Base-by-base conservation (phyloP, 2,329 filamentous ascomycete species). In the Exophiala mesophila region DNA sequence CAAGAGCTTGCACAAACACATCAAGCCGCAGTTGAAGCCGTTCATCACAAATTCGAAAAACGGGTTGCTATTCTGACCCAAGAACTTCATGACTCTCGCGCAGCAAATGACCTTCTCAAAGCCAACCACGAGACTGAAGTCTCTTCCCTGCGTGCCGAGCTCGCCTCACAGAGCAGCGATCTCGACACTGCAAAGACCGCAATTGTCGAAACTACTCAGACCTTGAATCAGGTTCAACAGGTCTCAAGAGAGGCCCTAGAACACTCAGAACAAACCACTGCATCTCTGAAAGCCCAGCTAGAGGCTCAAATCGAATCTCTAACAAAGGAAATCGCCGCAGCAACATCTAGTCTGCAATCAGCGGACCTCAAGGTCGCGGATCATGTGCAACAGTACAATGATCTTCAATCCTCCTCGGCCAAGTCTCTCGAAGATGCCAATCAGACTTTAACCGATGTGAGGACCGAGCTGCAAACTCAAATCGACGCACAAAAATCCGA, bases 291-390 rank as follows among this genome's bases (percentile, higher is more conserved):
- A 34, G 60, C 71, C 15, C 73, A 79, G 35, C 74, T 97, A 17
- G 86, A 96, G 60, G 67, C 68, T 53, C 80, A 88, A 59, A 72
- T 97, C 38, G 63, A 72, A 1, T 69, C 74, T n/a, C 70, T 96
- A 35, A 81, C 78, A 52, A 69, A 74, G 13, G 80, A 94, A 48
- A 72, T 96, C 7, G 71, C 75, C 26, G 64, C 74, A 33, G 74
- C 79, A 41, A 76, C 80, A 53, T 65, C 74, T 34, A 82, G 89
- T 54, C 82, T 41, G n/a, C 35, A 47, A 19, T 30, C 26, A 37
- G 50, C 48, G n/a, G 39, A 49, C 15, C 7, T 40, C 9, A 44
- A 21, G 15, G 20, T 46, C 7, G 40, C 44, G 15, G 48, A 49
- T 18, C 45, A 48, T 13, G 39, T 28, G n/a, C 38, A 49, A 24